These are phyloP conservation scores for Esteya vermicola DNA, from an alignment of 2,329 filamentous ascomycete species.

Conservation along the genomic window DNA sequence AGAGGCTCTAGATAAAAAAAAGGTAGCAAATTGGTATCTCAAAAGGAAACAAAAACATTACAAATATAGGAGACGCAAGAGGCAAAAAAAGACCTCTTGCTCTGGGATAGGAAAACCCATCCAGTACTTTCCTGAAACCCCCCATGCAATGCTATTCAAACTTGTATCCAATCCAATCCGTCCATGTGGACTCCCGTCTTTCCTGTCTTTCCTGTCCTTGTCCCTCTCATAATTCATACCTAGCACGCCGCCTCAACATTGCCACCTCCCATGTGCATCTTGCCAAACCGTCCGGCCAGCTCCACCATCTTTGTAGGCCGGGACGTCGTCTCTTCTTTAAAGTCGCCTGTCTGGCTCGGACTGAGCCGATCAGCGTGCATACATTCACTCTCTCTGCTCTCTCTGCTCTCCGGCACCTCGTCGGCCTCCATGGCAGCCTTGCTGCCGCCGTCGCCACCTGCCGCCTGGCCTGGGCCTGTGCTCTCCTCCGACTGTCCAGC, in stretches of 20 bases:
- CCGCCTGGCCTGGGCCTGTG: too few relatives aligned
- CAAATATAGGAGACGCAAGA: too few relatives aligned
- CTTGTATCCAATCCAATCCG: background rate
- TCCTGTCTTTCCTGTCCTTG: too few relatives aligned
- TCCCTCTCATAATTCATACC: background rate
- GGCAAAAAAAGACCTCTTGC: too few relatives aligned
- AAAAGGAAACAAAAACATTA: background rate
- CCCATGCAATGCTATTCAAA: background rate
- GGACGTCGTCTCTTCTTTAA: background rate
- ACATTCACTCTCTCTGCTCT: too few relatives aligned
- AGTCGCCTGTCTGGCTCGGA: background rate
- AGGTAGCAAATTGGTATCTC: background rate
- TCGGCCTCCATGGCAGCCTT: slow-evolving; percentile 1
- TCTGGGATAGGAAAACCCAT: too few relatives aligned
- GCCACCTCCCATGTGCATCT: slow-evolving; percentile 3
- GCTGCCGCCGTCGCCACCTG: background rate
- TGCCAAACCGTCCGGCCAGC: slow-evolving; percentile 1
- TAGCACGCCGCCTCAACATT: slow-evolving; percentile 3
- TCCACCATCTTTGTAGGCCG: background rate
- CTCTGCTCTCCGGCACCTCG: too few relatives aligned
- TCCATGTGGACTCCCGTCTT: too few relatives aligned
- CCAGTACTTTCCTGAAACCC: too few relatives aligned
- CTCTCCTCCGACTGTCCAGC: background rate
- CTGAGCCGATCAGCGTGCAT: too few relatives aligned
- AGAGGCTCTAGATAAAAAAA: background rate